Evolutionary conservation across 495 filamentous ascomycete genomes (phyloP).

Genomic region (Penicillium longicatenatum): DNA sequence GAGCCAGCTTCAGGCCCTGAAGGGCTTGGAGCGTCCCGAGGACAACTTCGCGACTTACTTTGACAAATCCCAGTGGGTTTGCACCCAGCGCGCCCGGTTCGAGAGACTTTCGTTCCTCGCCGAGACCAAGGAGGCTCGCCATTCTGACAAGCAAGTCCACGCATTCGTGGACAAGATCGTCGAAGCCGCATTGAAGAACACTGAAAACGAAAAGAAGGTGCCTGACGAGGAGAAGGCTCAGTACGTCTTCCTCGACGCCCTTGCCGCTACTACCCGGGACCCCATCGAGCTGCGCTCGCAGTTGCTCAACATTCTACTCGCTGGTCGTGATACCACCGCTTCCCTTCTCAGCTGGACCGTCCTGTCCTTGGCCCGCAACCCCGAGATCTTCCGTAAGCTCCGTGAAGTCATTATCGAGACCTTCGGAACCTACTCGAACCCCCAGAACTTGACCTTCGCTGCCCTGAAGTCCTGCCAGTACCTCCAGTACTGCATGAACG

Average conservation of each 20-base stretch:
- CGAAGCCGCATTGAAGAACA: constrained; percentile 30
- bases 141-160: constrained; percentile 50
- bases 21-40: constrained; percentile 25
- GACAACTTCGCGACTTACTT: constrained; percentile 47
- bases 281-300: constrained; percentile 58
- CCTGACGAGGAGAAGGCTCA: constrained; percentile 26
- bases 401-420: constrained; percentile 51
- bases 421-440: constrained; percentile 41
- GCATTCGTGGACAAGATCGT: constrained; percentile 52
- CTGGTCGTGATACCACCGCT: constrained; percentile 63
- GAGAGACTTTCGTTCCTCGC: constrained; percentile 55
- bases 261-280: constrained; percentile 38
- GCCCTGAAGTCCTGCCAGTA: constrained; percentile 48
- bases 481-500: constrained; percentile 41
- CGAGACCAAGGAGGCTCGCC: constrained; percentile 48
- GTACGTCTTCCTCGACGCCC: constrained; percentile 46
- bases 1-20: constrained; percentile 36
- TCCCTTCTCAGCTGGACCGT: constrained; percentile 60
- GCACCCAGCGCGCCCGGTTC: constrained; percentile 43
- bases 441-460: constrained; percentile 39
- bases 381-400: constrained; percentile 49
- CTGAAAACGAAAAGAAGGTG: constrained; percentile 14
- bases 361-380: constrained; percentile 63
- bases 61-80: constrained; percentile 39
- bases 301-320: constrained; percentile 54